Evolutionary conservation across 2,329 filamentous ascomycete genomes (phyloP).

Genomic region (Geosmithia putterillii): DNA sequence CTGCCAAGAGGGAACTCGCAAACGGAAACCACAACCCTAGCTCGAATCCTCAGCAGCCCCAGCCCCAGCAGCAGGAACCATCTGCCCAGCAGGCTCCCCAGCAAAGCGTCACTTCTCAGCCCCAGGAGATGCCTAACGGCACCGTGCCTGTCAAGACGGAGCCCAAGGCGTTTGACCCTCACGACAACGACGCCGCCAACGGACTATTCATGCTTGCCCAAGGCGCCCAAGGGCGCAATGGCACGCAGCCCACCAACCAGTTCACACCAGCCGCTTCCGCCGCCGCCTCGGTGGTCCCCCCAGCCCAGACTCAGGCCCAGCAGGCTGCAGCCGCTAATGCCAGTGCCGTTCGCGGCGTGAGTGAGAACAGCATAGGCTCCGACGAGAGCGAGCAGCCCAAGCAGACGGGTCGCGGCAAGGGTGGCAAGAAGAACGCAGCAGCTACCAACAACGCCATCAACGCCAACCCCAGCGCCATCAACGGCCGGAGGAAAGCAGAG

Average conservation of each 20-base stretch:
- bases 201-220: constrained; percentile 84
- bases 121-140: constrained; percentile 36
- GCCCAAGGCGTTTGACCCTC: constrained; percentile 61
- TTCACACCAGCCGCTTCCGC: constrained; percentile 33
- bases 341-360: constrained; percentile 40
- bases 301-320: constrained; percentile 7
- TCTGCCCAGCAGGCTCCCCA: constrained; percentile 12
- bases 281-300: constrained; percentile 32
- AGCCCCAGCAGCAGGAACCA: constrained; percentile 13
- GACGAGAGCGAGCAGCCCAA: constrained; percentile 62
- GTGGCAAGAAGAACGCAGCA: constrained; percentile 43
- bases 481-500: constrained; percentile 71
- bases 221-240: constrained; percentile 51
- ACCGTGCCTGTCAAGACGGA: constrained; percentile 29
- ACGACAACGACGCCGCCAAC: constrained; percentile 92
- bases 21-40: constrained; percentile 14
- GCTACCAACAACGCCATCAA: not conserved
- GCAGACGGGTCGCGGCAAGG: constrained; percentile 51
- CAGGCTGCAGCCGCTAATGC: too few relatives aligned
- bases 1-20: constrained; percentile 45
- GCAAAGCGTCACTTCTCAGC: constrained; percentile 32
- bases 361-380: constrained; percentile 59
- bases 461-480: constrained; percentile 28
- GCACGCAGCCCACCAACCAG: constrained; percentile 34
- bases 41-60: constrained; percentile 19